These are phyloP conservation scores for Arxiozyma telluris DNA, from an alignment of 1,139 yeast genomes.

Conservation along the genomic window DNA sequence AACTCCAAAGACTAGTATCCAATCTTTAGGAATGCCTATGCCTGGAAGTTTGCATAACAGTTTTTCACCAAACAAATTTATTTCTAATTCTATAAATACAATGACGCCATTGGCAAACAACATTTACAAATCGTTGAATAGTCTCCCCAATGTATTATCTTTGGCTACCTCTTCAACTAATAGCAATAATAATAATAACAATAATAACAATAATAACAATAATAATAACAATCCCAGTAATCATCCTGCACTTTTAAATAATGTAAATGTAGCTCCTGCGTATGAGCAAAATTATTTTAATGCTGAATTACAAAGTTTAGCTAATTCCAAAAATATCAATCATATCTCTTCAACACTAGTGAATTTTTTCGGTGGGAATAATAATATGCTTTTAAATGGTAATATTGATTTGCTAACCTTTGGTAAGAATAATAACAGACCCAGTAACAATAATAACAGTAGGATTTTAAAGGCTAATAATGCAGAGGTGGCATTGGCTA, in stretches of 20 bases:
- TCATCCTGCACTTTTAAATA: not conserved
- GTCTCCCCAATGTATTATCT: not conserved
- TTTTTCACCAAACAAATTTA: constrained; percentile 8
- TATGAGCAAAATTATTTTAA: not conserved
- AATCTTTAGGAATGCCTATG: constrained; percentile 8
- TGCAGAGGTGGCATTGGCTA: constrained; percentile 19
- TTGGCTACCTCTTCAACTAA: not conserved
- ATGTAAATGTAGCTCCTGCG: not conserved
- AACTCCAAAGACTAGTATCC: constrained; percentile 1
- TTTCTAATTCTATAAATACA: not conserved
- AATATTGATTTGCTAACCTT: not conserved
- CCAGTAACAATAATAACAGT: not conserved
- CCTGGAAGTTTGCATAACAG: constrained; percentile 6
- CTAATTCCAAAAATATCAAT: not conserved
- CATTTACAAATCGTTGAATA: not conserved
- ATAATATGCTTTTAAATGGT: not conserved
- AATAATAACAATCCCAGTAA: not conserved
- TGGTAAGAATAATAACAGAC: not conserved
- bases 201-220: too few species aligned
- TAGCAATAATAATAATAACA: not conserved
- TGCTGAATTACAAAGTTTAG: not conserved
- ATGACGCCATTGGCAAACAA: not conserved
- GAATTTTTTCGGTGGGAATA: not conserved
- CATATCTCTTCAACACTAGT: not conserved
- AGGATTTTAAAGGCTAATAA: constrained; percentile 8